Evolutionary conservation across 1,284 basidiomycete species (phyloP).

Genomic region (Tremellales sp.): DNA sequence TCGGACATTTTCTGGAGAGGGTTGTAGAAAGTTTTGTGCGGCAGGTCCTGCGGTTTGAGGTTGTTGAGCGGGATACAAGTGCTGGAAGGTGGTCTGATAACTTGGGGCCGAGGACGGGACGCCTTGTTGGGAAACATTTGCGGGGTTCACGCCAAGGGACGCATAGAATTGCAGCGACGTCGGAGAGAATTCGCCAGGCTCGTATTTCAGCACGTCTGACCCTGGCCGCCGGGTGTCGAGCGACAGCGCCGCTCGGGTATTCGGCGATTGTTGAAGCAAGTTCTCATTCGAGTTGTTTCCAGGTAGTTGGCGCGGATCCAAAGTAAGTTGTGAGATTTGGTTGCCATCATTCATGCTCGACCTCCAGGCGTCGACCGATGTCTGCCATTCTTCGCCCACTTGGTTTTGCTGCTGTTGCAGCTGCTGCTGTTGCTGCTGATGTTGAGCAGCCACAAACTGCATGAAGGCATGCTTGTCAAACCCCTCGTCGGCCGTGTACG

Average conservation of each 20-base stretch:
- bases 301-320: slow-evolving; percentile 40
- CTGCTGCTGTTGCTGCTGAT: slow-evolving; percentile 1
- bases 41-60: slow-evolving; percentile 18
- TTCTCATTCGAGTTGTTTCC: slow-evolving; percentile 17
- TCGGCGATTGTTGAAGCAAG: slow-evolving; percentile 18
- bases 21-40: slow-evolving; percentile 14
- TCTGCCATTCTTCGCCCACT: slow-evolving; percentile 15
- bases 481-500: slow-evolving; percentile 24
- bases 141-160: slow-evolving; percentile 28
- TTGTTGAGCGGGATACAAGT: slow-evolving; percentile 5
- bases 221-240: no score
- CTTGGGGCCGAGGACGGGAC: slow-evolving; percentile 32
- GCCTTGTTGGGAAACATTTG: slow-evolving; percentile 19
- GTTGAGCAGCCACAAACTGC: slow-evolving; percentile 19
- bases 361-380: slow-evolving; percentile 27
- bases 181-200: slow-evolving; percentile 38
- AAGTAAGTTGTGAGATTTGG: slow-evolving; percentile 13
- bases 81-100: slow-evolving; percentile 24
- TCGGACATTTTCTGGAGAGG: slow-evolving; percentile 4
- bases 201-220: no score
- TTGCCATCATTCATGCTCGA: slow-evolving; percentile 8
- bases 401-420: slow-evolving; percentile 5
- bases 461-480: slow-evolving; percentile 37
- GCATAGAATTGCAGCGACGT: slow-evolving; percentile 41
- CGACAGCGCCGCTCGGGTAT: no score